phyloP scores from a whole-genome alignment of 2,329 filamentous ascomycete genomes.

The Xylaria sp. region DNA sequence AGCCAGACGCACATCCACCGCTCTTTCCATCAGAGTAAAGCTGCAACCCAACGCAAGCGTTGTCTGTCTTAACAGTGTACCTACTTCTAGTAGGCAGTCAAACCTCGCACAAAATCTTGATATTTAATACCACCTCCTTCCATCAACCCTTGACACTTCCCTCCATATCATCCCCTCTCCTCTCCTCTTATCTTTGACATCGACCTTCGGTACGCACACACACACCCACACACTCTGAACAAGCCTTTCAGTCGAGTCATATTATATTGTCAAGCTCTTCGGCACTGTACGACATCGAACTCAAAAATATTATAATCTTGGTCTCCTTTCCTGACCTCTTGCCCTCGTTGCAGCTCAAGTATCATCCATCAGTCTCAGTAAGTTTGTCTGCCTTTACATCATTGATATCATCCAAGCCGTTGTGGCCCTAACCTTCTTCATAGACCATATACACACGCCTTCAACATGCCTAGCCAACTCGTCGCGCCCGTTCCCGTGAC shows the following conservation, averaged over 20 bases:
- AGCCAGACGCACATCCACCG: constrained; percentile 40
- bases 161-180: constrained; percentile 1
- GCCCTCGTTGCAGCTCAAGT: neutral
- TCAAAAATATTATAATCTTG: constrained; percentile 24
- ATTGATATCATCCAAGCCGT: neutral
- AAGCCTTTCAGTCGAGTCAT: constrained; percentile 4
- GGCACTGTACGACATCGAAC: constrained; percentile 16
- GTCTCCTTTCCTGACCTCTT: constrained; percentile 9
- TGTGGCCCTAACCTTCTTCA: constrained; percentile 12
- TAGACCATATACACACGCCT: constrained; percentile 22
- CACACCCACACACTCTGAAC: constrained; percentile 12
- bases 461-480: constrained; percentile 58
- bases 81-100: constrained; percentile 10
- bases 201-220: constrained; percentile 15
- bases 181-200: constrained; percentile 19
- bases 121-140: constrained; percentile 38
- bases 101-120: constrained; percentile 35
- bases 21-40: constrained; percentile 44
- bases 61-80: constrained; percentile 27
- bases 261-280: constrained; percentile 26
- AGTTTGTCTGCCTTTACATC: neutral
- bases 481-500: constrained; percentile 61
- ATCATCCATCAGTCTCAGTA: constrained; percentile 15
- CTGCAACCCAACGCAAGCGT: constrained; percentile 30
- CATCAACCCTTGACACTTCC: constrained; percentile 17